A percentile compares a stretch with the other conserved stretches of the same genome.
Evolutionary conservation across 2,329 filamentous ascomycete species (phyloP).

Genomic region (Drechslera avenae): DNA sequence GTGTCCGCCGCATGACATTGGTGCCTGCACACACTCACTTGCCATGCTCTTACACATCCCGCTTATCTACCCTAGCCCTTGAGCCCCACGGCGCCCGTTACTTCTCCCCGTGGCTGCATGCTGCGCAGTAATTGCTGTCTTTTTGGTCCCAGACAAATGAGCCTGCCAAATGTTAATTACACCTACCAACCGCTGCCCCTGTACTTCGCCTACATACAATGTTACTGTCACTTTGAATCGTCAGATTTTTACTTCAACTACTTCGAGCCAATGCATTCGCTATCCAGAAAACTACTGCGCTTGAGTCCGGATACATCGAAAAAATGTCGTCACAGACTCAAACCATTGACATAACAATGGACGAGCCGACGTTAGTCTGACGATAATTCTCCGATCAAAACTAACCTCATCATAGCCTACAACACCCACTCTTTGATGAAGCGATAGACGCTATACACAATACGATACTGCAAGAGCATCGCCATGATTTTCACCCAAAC

Average conservation of each 20-base stretch:
- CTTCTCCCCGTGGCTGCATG: slow-evolving; percentile 25
- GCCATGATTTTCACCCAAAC: slow-evolving; percentile 18
- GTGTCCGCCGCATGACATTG: slow-evolving; percentile 12
- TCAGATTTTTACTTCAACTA: slow-evolving; percentile 7
- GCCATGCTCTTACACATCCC: slow-evolving; percentile 18
- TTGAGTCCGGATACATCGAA: slow-evolving; percentile 17
- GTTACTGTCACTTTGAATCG: slow-evolving; percentile 12
- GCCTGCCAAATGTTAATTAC: slow-evolving; percentile 16
- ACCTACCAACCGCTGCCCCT: slow-evolving; percentile 18
- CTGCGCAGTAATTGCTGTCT: slow-evolving; percentile 17
- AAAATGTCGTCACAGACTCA: slow-evolving; percentile 27
- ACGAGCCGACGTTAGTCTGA: slow-evolving; percentile 28
- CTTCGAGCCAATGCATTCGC: slow-evolving; percentile 35
- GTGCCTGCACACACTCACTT: slow-evolving; percentile 19
- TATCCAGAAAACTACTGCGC: slow-evolving; percentile 17
- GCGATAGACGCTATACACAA: slow-evolving; percentile 25
- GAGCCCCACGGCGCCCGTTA: slow-evolving; percentile 36
- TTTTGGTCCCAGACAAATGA: slow-evolving; percentile 10
- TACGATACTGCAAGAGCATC: slow-evolving; percentile 27
- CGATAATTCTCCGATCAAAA: neutral
- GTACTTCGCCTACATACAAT: slow-evolving; percentile 21
- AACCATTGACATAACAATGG: slow-evolving; percentile 32
- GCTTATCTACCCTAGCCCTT: slow-evolving; percentile 29
- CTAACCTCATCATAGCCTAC: slow-evolving; percentile 24
- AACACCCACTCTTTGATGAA: slow-evolving; percentile 26